A percentile compares a stretch with the other conserved stretches of the same genome.
phyloP scores from a whole-genome alignment of 768 basidiomycete species.

The Leccinum rimulosum region DNA sequence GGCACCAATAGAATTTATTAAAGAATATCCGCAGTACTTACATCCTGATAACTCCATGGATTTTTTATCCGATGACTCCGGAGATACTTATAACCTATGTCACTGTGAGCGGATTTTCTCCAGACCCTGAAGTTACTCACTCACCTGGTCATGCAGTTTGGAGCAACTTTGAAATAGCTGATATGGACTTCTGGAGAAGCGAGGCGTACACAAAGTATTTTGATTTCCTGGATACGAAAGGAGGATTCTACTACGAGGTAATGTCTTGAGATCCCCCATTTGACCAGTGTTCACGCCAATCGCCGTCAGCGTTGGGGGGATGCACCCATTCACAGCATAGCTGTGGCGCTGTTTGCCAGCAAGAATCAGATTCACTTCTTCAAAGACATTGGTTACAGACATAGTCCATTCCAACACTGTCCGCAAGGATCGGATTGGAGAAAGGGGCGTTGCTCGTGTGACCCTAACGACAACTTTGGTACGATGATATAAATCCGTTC shows the following conservation, averaged over 20 bases:
- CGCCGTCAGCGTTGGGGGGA: constrained; percentile 80
- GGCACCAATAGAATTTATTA: constrained; percentile 52
- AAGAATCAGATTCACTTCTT: constrained; percentile 95
- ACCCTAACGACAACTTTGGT: constrained; percentile 73
- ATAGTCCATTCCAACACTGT: constrained; percentile 94
- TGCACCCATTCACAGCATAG: constrained; percentile 87
- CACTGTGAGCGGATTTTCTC: constrained; percentile 45
- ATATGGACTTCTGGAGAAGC: constrained; percentile 79
- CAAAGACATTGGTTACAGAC: constrained; percentile 89
- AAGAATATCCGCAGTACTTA: constrained; percentile 52
- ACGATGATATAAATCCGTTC: constrained; percentile 19
- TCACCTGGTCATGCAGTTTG: constrained; percentile 54
- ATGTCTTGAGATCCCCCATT: background rate
- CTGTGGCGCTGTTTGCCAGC: constrained; percentile 82
- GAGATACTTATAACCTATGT: constrained; percentile 61
- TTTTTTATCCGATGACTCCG: constrained; percentile 67
- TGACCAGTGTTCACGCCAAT: constrained; percentile 3
- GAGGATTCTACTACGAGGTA: constrained; percentile 91
- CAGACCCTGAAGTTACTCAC: background rate
- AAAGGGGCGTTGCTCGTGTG: constrained; percentile 86
- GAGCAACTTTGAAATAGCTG: constrained; percentile 92
- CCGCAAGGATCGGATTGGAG: constrained; percentile 70
- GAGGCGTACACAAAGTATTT: constrained; percentile 84
- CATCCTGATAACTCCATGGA: constrained; percentile 56
- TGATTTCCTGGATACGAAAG: constrained; percentile 71